Conservation (phyloP, 352 stramenopile species). For the Pythium utonaiense region DNA sequence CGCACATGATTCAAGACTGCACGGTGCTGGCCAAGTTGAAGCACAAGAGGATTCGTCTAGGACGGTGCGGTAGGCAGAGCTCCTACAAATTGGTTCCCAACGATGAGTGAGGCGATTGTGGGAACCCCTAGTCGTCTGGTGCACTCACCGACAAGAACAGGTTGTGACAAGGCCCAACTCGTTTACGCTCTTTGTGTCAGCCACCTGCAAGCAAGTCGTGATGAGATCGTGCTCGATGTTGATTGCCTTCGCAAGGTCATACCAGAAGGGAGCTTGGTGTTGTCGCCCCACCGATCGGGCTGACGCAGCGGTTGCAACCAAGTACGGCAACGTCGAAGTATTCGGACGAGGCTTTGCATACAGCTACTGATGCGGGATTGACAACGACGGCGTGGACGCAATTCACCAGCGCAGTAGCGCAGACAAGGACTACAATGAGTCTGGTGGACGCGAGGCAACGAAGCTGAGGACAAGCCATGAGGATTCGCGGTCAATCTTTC, state of each 20-base stretch:
- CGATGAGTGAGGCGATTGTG: neutral
- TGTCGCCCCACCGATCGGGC: slow-evolving; percentile 29
- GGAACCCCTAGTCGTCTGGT: neutral
- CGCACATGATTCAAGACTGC: slow-evolving; percentile 41
- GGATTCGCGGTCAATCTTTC: neutral
- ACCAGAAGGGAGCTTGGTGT: slow-evolving; percentile 37
- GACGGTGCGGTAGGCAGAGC: slow-evolving; percentile 7
- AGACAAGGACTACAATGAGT: neutral
- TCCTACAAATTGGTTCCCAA: neutral
- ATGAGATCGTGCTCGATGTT: neutral
- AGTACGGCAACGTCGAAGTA: slow-evolving; percentile 61
- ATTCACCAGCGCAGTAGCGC: neutral
- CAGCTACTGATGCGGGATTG: slow-evolving; percentile 3
- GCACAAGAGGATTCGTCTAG: slow-evolving; percentile 37
- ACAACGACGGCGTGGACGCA: slow-evolving; percentile 2
- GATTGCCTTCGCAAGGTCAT: neutral
- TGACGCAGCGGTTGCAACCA: slow-evolving; percentile 46
- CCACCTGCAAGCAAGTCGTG: slow-evolving; percentile 23
- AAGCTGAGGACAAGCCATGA: too few species aligned
- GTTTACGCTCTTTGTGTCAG: slow-evolving; percentile 24
- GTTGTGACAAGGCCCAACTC: slow-evolving; percentile 25
- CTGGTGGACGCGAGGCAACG: too few species aligned
- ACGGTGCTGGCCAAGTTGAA: slow-evolving; percentile 62
- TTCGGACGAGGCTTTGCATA: slow-evolving; percentile 35
- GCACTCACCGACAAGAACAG: slow-evolving; percentile 44